Evolutionary conservation across 1,284 basidiomycete species (phyloP).

Genomic region (Tilletiopsis washingtonensis): DNA sequence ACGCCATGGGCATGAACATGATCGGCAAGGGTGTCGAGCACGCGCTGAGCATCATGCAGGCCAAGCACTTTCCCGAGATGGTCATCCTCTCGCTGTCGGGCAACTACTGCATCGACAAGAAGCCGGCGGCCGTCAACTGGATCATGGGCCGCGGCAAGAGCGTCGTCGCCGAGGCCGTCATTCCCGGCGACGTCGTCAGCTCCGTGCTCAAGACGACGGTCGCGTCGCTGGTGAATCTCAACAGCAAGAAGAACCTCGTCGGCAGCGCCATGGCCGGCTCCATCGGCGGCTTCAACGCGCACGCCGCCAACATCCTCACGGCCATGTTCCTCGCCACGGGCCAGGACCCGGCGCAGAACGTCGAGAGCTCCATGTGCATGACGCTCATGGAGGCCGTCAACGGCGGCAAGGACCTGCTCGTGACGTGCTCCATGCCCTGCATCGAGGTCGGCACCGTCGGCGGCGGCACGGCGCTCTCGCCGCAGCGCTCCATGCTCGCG

Average conservation of each 20-base stretch:
- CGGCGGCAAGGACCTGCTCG: constrained; percentile 61
- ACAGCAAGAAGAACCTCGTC: constrained; percentile 94
- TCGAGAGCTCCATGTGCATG: constrained; percentile 97
- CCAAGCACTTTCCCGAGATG: constrained; percentile 83
- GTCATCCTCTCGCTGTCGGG: constrained; percentile 84
- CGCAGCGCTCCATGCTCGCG: constrained; percentile 43
- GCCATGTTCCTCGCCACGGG: constrained; percentile 90
- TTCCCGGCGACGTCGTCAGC: constrained; percentile 81
- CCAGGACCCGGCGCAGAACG: constrained; percentile 98
- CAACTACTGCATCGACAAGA: constrained; percentile 99
- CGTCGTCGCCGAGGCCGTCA: constrained; percentile 88
- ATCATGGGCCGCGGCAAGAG: constrained; percentile 97
- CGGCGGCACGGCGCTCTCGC: constrained; percentile 63
- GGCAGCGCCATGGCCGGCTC: constrained; percentile 96
- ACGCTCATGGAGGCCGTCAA: constrained; percentile 86
- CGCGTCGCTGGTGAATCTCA: constrained; percentile 78
- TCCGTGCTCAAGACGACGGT: constrained; percentile 93
- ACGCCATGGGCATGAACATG: constrained; percentile 99
- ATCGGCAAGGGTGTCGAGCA: constrained; percentile 60
- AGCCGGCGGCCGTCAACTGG: constrained; percentile 99
- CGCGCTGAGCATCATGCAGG: constrained; percentile 71
- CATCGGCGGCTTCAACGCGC: constrained; percentile 96
- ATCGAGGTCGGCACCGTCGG: constrained; percentile 66
- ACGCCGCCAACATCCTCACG: constrained; percentile 94
- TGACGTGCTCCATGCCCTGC: constrained; percentile 46